A percentile compares a stretch with the other conserved stretches of the same genome.
Evolutionary conservation across 164 flowering plant species (phyloP).

Genomic region (Umbellularia californica): DNA sequence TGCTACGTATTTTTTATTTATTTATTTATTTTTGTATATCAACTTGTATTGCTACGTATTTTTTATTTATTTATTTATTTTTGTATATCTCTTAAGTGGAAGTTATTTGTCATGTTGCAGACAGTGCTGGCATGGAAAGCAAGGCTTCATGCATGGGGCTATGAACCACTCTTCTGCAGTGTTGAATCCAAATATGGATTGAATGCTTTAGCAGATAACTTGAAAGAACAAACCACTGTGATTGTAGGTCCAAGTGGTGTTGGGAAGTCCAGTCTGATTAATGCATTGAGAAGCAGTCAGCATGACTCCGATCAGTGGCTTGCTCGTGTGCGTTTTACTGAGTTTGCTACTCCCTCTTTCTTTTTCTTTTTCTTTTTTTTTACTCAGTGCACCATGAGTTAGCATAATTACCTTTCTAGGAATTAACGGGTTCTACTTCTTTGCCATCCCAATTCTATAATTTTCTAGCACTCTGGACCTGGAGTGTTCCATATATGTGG

Average conservation of each 20-base stretch:
- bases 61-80: background rate
- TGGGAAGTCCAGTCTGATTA: constrained; percentile 95
- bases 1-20: too few relatives aligned
- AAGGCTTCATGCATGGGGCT: constrained; percentile 82
- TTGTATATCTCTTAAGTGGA: background rate
- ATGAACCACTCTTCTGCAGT: constrained; percentile 82
- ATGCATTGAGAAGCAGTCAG: constrained; percentile 66
- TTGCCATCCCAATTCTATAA: background rate
- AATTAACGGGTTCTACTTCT: background rate
- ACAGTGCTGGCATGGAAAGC: constrained; percentile 49
- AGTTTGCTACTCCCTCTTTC: background rate
- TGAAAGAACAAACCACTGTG: constrained; percentile 79
- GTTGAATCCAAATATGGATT: constrained; percentile 65
- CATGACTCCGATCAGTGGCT: constrained; percentile 14
- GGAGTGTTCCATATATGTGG: background rate
- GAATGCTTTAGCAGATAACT: constrained; percentile 44
- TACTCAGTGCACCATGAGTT: background rate
- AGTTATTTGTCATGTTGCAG: constrained; percentile 35
- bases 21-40: too few relatives aligned
- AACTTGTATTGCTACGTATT: too few relatives aligned
- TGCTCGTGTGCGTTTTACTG: background rate
- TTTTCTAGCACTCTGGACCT: background rate
- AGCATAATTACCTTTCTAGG: background rate
- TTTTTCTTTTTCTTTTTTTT: constrained; percentile 22
- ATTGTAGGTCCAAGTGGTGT: constrained; percentile 99